Evolutionary conservation across 306 rosid species (phyloP), one percentile per base, ranked within the genome.

Genomic region (Fragaria iinumae): DNA sequence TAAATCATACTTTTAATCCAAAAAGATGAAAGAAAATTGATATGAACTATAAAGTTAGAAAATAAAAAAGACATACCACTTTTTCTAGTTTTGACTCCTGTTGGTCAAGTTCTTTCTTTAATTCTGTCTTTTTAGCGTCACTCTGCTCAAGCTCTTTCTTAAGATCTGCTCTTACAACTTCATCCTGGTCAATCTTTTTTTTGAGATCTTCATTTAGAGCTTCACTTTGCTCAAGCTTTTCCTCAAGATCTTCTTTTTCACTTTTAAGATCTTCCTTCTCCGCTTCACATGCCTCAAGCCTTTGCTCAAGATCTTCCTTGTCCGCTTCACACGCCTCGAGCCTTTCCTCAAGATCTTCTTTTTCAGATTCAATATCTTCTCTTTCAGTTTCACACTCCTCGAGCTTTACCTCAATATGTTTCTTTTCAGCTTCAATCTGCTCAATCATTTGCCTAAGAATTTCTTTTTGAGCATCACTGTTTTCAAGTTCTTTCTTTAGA

Each of bases 331-430:
- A 32, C 2, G 1, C n/a, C 69, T 36, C 69, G 21, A 65, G 69
- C 69, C n/a, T 14, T 36, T 65, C 47, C 71, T 38, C 25, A 67
- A 93, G 89, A 25, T 81, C 67, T 68, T 83, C 80, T 71, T 49
- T 89, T 82, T 69, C 77, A 70, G 69, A 85, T 79, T 93, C 86
- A 79, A 87, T 88, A 21, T 81, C 69, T 65, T 81, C 78, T 75
- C 39, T 89, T 82, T 72, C 76, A 73, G 69, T 84, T 79, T 93
- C 86, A 80, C 86, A 89, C 59, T 78, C 87, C 74, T 43, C 71
- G 39, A 74, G 70, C 64, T 87, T 50, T 41, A 53, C 77, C 84
- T 87, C 60, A 48, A 76, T 60, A 60, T 71, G 17, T 67, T 39
- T 21, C 9, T 39, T 67, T 41, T 67, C 72, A 67, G 52, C 32